Conservation (phyloP, 805 yeast genomes). For the Cyberlindnera mrakii region DNA sequence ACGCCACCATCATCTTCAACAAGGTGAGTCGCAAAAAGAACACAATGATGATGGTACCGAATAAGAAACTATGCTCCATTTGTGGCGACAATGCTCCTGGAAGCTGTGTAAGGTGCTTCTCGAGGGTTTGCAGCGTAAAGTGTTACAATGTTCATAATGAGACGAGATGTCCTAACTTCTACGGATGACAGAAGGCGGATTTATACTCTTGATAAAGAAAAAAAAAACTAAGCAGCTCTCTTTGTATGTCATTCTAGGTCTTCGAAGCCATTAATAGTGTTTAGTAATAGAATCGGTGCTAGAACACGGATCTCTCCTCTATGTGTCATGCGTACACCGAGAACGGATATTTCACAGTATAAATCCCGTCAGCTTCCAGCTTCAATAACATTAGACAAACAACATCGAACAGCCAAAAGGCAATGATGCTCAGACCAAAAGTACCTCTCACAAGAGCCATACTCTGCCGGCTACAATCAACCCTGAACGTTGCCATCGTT, state of each 20-base stretch:
- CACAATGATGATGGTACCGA: constrained; percentile 24
- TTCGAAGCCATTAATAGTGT: too few relatives aligned
- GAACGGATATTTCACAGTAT: too few relatives aligned
- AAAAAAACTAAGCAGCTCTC: too few relatives aligned
- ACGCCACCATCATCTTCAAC: constrained; percentile 26
- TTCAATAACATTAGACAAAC: too few relatives aligned
- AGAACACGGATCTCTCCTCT: too few relatives aligned
- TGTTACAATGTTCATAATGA: constrained; percentile 37
- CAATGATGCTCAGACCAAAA: constrained; percentile 1
- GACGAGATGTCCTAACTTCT: constrained; percentile 35
- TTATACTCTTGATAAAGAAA: neutral
- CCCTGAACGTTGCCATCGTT: constrained; percentile 40
- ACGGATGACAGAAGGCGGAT: neutral
- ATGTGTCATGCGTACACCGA: too few relatives aligned
- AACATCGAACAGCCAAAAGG: neutral
- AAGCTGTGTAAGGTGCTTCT: constrained; percentile 34
- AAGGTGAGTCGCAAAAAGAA: constrained; percentile 25
- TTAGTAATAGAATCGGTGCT: too few relatives aligned
- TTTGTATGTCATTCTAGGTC: too few relatives aligned
- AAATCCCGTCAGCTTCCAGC: too few relatives aligned
- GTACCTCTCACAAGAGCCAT: too few relatives aligned
- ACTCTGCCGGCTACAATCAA: constrained; percentile 4
- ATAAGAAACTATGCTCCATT: constrained; percentile 38
- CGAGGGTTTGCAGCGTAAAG: constrained; percentile 36
- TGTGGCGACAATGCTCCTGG: constrained; percentile 40